Evolutionary conservation across 2,329 filamentous ascomycete genomes (phyloP).

Genomic region (Penicillium sp.): DNA sequence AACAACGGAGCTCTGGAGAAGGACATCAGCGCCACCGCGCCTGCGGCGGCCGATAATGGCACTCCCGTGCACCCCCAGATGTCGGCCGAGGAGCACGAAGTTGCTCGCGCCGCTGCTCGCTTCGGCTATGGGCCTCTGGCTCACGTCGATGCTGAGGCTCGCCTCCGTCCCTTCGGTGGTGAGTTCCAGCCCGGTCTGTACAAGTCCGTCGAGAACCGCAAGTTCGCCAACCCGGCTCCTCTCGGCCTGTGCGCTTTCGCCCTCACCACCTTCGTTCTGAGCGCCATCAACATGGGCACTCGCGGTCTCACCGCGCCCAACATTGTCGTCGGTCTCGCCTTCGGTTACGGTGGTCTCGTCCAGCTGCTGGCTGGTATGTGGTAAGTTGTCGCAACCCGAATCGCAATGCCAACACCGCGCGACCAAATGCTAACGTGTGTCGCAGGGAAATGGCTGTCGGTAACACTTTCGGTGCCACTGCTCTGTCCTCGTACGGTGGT

Average conservation of each 20-base stretch:
- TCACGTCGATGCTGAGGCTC: constrained; percentile 50
- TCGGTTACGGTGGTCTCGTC: constrained; percentile 75
- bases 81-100: constrained; percentile 48
- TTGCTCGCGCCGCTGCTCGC: constrained; percentile 48
- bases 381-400: constrained; percentile 50
- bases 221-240: constrained; percentile 78
- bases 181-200: constrained; percentile 72
- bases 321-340: constrained; percentile 69
- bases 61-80: constrained; percentile 35
- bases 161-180: constrained; percentile 67
- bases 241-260: constrained; percentile 78
- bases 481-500: constrained; percentile 77
- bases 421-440: neutral
- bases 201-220: constrained; percentile 64
- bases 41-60: constrained; percentile 8
- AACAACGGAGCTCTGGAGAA: constrained; percentile 34
- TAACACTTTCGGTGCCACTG: constrained; percentile 83
- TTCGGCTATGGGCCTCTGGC: constrained; percentile 57
- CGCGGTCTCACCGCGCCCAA: constrained; percentile 63
- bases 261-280: constrained; percentile 79
- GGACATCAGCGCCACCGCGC: constrained; percentile 28
- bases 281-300: constrained; percentile 69
- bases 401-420: neutral
- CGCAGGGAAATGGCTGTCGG: constrained; percentile 81
- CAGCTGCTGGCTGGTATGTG: constrained; percentile 86